Conservation (phyloP, 345 rosid genomes). For the Citrus inodora region DNA sequence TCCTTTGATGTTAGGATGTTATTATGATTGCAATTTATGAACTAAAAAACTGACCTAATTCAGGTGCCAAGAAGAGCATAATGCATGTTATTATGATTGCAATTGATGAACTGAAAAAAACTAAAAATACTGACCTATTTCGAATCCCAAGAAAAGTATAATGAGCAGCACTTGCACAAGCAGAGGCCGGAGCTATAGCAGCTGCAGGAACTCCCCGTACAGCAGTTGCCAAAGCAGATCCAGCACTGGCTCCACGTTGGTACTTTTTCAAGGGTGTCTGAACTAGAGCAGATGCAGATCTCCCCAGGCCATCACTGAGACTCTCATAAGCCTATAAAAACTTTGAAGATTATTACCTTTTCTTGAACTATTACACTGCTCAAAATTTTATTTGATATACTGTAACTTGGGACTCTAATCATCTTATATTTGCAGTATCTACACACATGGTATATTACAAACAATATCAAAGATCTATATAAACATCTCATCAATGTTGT, state of each 20-base stretch:
- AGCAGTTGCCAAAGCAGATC: slow-evolving; percentile 79
- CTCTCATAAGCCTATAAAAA: slow-evolving; percentile 73
- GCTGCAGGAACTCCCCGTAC: slow-evolving; percentile 86
- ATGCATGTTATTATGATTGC: slow-evolving; percentile 20
- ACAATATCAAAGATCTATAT: not conserved
- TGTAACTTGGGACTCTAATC: not conserved
- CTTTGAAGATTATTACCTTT: slow-evolving; percentile 14
- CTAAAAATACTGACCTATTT: slow-evolving; percentile 52
- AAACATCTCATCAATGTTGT: not conserved
- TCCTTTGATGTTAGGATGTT: not conserved
- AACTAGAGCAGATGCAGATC: slow-evolving; percentile 86
- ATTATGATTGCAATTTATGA: not conserved
- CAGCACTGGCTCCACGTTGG: slow-evolving; percentile 84
- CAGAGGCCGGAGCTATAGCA: slow-evolving; percentile 87
- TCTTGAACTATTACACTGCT: not conserved
- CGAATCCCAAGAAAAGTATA: slow-evolving; percentile 82
- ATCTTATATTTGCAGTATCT: not conserved
- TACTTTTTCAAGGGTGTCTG: slow-evolving; percentile 68
- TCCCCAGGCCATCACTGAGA: slow-evolving; percentile 85
- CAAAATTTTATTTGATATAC: not conserved
- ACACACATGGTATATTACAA: not conserved
- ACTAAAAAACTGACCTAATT: slow-evolving; percentile 52
- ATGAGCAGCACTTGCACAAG: slow-evolving; percentile 79
- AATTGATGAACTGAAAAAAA: not conserved
- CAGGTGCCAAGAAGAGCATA: slow-evolving; percentile 81